Evolutionary conservation across 805 yeast species (phyloP).

Genomic region (Nakazawaea wickerhamii): DNA sequence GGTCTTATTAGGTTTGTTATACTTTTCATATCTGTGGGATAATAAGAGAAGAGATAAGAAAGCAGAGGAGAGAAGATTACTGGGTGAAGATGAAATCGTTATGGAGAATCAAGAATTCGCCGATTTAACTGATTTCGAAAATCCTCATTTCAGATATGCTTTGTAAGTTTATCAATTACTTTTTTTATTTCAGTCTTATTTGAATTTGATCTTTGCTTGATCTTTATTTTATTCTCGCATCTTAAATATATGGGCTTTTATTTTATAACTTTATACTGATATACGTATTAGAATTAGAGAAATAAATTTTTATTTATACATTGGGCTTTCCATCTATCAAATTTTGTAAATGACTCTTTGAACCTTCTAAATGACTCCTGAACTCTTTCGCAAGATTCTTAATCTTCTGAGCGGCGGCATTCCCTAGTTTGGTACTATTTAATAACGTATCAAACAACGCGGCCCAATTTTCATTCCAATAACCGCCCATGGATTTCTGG

Average conservation of each 20-base stretch:
- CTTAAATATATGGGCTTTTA: too few species aligned
- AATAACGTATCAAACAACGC: constrained; percentile 58
- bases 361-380: constrained; percentile 32
- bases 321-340: too few species aligned
- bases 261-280: too few species aligned
- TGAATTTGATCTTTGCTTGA: neutral
- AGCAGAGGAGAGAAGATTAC: constrained; percentile 20
- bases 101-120: constrained; percentile 23
- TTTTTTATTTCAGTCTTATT: too few species aligned
- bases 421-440: constrained; percentile 40
- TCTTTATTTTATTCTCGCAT: neutral
- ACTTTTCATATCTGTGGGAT: constrained; percentile 20
- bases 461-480: constrained; percentile 77
- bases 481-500: constrained; percentile 50
- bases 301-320: too few species aligned
- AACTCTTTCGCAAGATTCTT: constrained; percentile 15
- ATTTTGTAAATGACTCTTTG: constrained; percentile 21
- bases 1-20: constrained; percentile 24
- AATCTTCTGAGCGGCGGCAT: too few species aligned
- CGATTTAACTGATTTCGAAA: constrained; percentile 44
- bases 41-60: constrained; percentile 18
- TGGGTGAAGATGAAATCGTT: constrained; percentile 15
- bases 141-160: constrained; percentile 47
- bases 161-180: neutral
- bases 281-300: too few species aligned